Evolutionary conservation across 257 asterid species (phyloP), one percentile per base, ranked within the genome.

Genomic region (Nicotiana attenuata): DNA sequence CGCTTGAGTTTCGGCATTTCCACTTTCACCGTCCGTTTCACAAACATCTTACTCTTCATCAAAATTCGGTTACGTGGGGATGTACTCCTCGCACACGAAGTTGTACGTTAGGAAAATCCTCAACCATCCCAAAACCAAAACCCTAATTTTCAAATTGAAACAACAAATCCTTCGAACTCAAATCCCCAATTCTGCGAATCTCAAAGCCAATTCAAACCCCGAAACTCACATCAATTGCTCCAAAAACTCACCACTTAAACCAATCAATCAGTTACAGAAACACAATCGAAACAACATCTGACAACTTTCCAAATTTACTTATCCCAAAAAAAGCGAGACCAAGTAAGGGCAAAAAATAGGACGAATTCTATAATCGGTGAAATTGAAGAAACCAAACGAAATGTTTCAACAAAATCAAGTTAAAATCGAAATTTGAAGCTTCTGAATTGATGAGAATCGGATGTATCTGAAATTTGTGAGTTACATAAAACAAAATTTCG

Each of bases 1-100:
- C 96, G 93, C 84, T 94, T 94, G 20, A 92, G 85, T 81, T 91
- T 92, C 81, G 97, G 96, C 97, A 91, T 94, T 85, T 84, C 89
- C 47, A 80, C 24, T 82, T 81, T 76, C 78, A 38, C 60, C 64
- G 82, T 82, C 78, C 56, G 81, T 56, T 84, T 84, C 85, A 81
- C 83, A 81, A 86, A 86, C 95, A 91, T 89, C 38, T 20, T 77
- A 76, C 55, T 33, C 29, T 38, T 26, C 81, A 38, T 68, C 56
- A 68, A 68, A 68, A 38, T 38, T 20, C 77, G 38, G 56, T 28
- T 45, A 45, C 78, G 38, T 45, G 3, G 5, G 50, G 22, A 20
- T 84, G 80, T 81, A 82, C 81, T 78, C 87, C 26, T 7, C 3
- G 78, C 78, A 22, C 38, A 22, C 78, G 78, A 71, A 71, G 38